A percentile compares a stretch with the other conserved stretches of the same genome.
Conservation (phyloP, 73 alveolate genomes). For the Paramecium bursaria region DNA sequence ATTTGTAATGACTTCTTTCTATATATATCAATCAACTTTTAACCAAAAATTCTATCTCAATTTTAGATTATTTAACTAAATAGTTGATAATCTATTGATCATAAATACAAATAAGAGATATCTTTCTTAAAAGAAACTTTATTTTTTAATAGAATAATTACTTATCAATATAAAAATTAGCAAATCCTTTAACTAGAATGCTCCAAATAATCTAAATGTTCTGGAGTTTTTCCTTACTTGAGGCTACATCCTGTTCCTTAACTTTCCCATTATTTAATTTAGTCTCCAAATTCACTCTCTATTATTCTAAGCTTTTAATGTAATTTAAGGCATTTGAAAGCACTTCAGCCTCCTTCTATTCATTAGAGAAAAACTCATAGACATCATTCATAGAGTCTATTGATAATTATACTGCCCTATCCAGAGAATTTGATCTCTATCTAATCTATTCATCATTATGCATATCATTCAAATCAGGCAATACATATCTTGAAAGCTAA, state of each 20-base stretch:
- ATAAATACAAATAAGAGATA: conserved; percentile 15
- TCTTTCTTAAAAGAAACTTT: conserved; percentile 37
- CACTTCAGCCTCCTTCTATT: conserved; percentile 38
- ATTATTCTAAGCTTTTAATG: conserved; percentile 36
- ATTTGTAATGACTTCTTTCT: too few relatives aligned
- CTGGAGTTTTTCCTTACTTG: background rate
- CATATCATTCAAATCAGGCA: conserved; percentile 28
- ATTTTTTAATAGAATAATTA: background rate
- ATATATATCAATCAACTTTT: too few relatives aligned
- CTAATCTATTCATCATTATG: conserved; percentile 30
- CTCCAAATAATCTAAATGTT: conserved; percentile 26
- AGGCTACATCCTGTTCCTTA: background rate
- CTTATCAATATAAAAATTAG: conserved; percentile 41
- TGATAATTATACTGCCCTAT: conserved; percentile 14
- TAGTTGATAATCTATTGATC: conserved; percentile 46
- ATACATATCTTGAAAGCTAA: conserved; percentile 23
- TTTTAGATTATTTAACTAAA: conserved; percentile 36
- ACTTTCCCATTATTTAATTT: conserved; percentile 8
- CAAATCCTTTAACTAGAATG: conserved; percentile 24
- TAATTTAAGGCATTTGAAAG: conserved; percentile 15
- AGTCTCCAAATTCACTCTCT: conserved; percentile 9
- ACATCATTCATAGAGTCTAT: conserved; percentile 59
- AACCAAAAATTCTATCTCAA: conserved; percentile 45
- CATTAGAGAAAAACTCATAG: conserved; percentile 18
- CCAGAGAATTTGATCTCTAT: conserved; percentile 49